Conservation (phyloP, 108 stramenopile species). For the Nitzschia sp. region DNA sequence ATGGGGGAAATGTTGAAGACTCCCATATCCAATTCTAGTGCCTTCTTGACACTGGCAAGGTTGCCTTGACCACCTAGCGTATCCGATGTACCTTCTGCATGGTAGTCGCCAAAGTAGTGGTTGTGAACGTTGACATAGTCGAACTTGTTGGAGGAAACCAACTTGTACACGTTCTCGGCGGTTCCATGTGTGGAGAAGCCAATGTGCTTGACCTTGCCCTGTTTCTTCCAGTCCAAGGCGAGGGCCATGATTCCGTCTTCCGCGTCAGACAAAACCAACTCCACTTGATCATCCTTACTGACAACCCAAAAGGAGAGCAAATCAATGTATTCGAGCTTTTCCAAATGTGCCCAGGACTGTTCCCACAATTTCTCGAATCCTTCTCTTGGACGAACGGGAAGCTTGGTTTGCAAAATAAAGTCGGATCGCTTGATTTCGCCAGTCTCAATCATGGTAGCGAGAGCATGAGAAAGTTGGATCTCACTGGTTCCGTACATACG, state of each 20-base stretch:
- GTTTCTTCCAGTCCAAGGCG: conserved; percentile 43
- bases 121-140: conserved; percentile 88
- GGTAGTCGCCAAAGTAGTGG: conserved; percentile 86
- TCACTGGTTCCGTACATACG: conserved; percentile 78
- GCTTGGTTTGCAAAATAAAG: conserved; percentile 90
- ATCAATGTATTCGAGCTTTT: conserved; percentile 79
- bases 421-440: conserved; percentile 71
- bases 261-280: conserved; percentile 30
- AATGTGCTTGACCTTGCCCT: conserved; percentile 78
- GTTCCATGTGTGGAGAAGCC: conserved; percentile 90
- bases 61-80: conserved; percentile 59
- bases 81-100: conserved; percentile 61
- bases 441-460: conserved; percentile 58
- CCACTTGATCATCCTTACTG: conserved; percentile 55
- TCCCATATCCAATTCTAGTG: conserved; percentile 82
- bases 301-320: conserved; percentile 84
- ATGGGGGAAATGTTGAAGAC: conserved; percentile 62
- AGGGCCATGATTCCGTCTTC: conserved; percentile 33
- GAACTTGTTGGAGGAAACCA: conserved; percentile 72
- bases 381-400: conserved; percentile 36
- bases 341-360: conserved; percentile 49
- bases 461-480: conserved; percentile 70
- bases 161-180: conserved; percentile 35
- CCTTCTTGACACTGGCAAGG: conserved; percentile 54
- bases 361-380: conserved; percentile 61